Percentiles rank a stretch among this genome's conserved stretches.
These are phyloP conservation scores for Candida incommunis DNA, from an alignment of 805 yeast genomes.

Conservation along the genomic window DNA sequence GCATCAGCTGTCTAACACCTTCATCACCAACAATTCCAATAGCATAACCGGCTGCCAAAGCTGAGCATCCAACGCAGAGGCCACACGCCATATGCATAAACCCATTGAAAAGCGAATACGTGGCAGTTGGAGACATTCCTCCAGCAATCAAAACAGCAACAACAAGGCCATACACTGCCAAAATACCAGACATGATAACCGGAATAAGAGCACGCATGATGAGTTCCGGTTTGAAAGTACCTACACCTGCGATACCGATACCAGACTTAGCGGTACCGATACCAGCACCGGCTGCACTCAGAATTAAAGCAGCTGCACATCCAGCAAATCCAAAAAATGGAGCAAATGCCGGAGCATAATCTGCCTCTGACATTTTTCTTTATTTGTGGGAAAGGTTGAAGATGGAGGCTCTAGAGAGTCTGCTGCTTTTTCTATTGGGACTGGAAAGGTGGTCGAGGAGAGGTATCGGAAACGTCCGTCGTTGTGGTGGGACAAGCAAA, in stretches of 20 bases:
- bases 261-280: slow-evolving; percentile 98
- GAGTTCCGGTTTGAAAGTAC: slow-evolving; percentile 92
- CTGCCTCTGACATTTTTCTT: slow-evolving; percentile 25
- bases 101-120: slow-evolving; percentile 86
- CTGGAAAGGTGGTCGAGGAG: too few relatives aligned
- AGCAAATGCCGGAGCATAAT: slow-evolving; percentile 80
- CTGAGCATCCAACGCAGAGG: slow-evolving; percentile 87
- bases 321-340: slow-evolving; percentile 97
- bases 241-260: slow-evolving; percentile 95
- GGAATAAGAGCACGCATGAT: slow-evolving; percentile 88
- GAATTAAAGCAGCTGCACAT: slow-evolving; percentile 82
- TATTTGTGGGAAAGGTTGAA: too few relatives aligned
- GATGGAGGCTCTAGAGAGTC: too few relatives aligned
- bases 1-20: slow-evolving; percentile 79
- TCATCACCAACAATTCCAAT: slow-evolving; percentile 91
- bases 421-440: too few relatives aligned
- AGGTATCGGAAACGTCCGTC: too few relatives aligned
- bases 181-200: slow-evolving; percentile 95
- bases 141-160: slow-evolving; percentile 88
- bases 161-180: slow-evolving; percentile 92
- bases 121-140: slow-evolving; percentile 61
- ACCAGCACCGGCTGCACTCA: slow-evolving; percentile 96
- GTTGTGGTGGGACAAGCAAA: too few relatives aligned
- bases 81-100: slow-evolving; percentile 97
- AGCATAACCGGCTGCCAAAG: slow-evolving; percentile 93